phyloP scores from a whole-genome alignment of 106 monocot genomes.

The Acorus gramineus region DNA sequence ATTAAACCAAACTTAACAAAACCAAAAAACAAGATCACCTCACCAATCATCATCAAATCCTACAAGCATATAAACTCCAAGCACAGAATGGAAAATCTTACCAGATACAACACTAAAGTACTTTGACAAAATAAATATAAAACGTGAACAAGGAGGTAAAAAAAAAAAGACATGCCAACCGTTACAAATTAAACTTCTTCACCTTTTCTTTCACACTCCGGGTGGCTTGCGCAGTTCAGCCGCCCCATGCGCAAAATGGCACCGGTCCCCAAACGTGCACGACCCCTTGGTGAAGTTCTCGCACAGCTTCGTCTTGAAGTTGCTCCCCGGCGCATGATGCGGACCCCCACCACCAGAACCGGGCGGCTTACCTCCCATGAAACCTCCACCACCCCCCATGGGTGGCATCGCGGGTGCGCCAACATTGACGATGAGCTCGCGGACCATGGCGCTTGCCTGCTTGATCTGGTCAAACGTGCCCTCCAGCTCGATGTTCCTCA shows the following conservation, averaged over 20 bases:
- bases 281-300: constrained; percentile 25
- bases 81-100: too few relatives aligned
- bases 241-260: constrained; percentile 28
- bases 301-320: constrained; percentile 27
- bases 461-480: constrained; percentile 28
- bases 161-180: too few relatives aligned
- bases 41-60: too few relatives aligned
- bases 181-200: too few relatives aligned
- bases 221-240: constrained; percentile 10
- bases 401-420: not conserved
- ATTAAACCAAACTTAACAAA: too few relatives aligned
- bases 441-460: constrained; percentile 31
- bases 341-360: not conserved
- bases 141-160: too few relatives aligned
- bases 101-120: too few relatives aligned
- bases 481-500: constrained; percentile 30
- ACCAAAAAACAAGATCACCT: too few relatives aligned
- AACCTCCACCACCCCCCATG: too few relatives aligned
- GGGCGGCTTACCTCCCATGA: not conserved
- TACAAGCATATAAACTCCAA: too few relatives aligned
- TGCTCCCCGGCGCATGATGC: not conserved
- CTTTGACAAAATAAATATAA: too few relatives aligned
- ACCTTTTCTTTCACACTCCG: too few relatives aligned
- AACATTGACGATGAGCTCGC: constrained; percentile 25
- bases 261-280: constrained; percentile 25